These are phyloP conservation scores for Aphanomyces euteiches DNA, from an alignment of 352 stramenopile genomes.

Conservation along the genomic window DNA sequence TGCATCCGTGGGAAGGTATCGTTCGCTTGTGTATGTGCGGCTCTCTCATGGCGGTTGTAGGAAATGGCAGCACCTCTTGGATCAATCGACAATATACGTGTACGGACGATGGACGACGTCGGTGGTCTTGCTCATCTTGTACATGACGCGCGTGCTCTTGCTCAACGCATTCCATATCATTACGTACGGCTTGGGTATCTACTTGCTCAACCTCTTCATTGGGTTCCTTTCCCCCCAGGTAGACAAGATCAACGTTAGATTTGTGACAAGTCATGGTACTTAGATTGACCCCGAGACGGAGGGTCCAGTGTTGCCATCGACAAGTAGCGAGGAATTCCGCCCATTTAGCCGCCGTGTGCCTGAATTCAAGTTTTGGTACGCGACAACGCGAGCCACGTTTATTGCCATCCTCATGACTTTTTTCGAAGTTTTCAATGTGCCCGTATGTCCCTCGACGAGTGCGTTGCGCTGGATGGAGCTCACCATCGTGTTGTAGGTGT, in stretches of 20 bases:
- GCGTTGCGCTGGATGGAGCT: neutral
- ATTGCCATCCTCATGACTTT: constrained; percentile 97
- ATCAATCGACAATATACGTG: constrained; percentile 97
- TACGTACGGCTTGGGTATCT: constrained; percentile 98
- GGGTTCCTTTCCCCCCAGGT: constrained; percentile 98
- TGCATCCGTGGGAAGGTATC: constrained; percentile 73
- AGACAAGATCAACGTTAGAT: constrained; percentile 1
- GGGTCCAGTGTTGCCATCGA: constrained; percentile 86
- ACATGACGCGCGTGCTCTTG: constrained; percentile 90
- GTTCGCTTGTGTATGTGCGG: neutral
- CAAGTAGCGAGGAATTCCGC: constrained; percentile 86
- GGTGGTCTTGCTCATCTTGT: constrained; percentile 79
- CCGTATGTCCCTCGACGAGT: constrained; percentile 39
- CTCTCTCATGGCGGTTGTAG: constrained; percentile 36
- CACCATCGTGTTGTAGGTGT: constrained; percentile 49
- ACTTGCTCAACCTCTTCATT: constrained; percentile 99
- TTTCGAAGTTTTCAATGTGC: constrained; percentile 97
- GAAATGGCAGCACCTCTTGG: constrained; percentile 96
- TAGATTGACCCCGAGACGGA: constrained; percentile 85
- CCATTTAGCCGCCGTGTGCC: constrained; percentile 92
- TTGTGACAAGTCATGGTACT: neutral
- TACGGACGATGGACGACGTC: constrained; percentile 91
- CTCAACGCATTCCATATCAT: constrained; percentile 98
- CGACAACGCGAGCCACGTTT: constrained; percentile 82
- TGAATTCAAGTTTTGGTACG: constrained; percentile 99